A percentile compares a stretch with the other conserved stretches of the same genome.
Conservation (phyloP, 768 basidiomycete species). For the Dacryopinax primogenitus region DNA sequence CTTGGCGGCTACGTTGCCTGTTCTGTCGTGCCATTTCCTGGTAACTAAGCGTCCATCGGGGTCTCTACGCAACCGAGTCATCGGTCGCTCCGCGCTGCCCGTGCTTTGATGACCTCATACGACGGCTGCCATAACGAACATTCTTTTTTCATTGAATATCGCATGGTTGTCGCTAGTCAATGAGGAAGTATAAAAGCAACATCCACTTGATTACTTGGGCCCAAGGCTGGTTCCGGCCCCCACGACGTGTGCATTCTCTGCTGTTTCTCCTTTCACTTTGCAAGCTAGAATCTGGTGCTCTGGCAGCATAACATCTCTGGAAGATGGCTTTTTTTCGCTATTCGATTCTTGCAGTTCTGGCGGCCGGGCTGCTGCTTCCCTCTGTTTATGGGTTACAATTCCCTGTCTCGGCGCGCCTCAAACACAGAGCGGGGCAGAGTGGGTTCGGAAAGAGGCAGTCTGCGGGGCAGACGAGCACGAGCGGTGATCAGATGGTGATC, state of each 20-base stretch:
- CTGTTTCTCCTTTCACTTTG: neutral
- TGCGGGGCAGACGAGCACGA: neutral
- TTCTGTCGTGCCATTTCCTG: neutral
- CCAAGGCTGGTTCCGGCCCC: slow-evolving; percentile 2
- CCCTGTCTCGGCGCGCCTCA: neutral
- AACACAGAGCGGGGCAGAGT: neutral
- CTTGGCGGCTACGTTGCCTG: neutral
- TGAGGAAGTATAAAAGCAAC: no score
- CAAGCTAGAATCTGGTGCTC: neutral
- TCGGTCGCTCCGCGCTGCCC: neutral
- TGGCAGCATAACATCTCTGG: slow-evolving; percentile 10
- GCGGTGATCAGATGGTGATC: neutral
- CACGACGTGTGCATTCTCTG: neutral
- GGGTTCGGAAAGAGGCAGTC: neutral
- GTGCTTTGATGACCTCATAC: neutral
- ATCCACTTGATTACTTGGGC: neutral
- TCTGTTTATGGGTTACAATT: neutral
- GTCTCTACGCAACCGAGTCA: slow-evolving; percentile 1
- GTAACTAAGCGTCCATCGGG: neutral
- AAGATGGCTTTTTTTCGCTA: neutral
- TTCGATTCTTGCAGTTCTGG: neutral
- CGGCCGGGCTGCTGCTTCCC: neutral
- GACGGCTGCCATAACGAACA: slow-evolving; percentile 7
- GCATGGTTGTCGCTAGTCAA: no score
- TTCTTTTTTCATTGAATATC: no score